Evolutionary conservation across 768 basidiomycete genomes (phyloP), one percentile per base, ranked within the genome.

Genomic region (Galerina sulciceps): DNA sequence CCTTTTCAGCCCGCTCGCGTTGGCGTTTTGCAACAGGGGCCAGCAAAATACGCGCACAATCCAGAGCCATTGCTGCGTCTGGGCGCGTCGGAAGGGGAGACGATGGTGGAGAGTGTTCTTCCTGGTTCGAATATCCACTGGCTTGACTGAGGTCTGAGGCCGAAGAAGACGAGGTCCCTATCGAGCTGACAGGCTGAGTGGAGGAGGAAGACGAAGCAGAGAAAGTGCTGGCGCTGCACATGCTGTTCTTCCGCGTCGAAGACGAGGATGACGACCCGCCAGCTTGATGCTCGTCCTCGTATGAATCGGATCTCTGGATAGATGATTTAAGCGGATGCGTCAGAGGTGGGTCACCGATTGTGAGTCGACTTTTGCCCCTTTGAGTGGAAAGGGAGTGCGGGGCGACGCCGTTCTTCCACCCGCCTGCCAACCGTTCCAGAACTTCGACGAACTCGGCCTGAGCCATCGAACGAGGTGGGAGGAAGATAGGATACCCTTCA

Each of bases 361-460:
- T 79, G n/a, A 81, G 68, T 57, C 76, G 76, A 20, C 71, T 69
- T 48, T 77, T 80, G 14, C 76, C 75, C 42, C 75, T 64, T 53
- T 74, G 66, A 23, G 71, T 66, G 2, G 72, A 71, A 54, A 71
- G 71, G 35, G 85, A 84, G 73, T 89, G 85, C 1, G 86, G 81
- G 58, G 84, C 81, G 11, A 82, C 71, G 6, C 91, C 92, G 18
- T 77, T 77, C 57, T 73, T 81, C 94, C 94, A 96, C 0, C 91
- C 88, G 9, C 81, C 73, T 0, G 90, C 87, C 42, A 96, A 84
- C 10, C 94, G 84, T 65, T 94, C 93, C 56, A 94, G 78, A 8
- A 92, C 80, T 71, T 96, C 94, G 57, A 93, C 77, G 64, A 94
- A 94, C 73, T 95, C 93, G 10, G 92, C 92, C 67, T 96, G 94